Evolutionary conservation across 305 asterid species (phyloP).

Genomic region (Fraxinus velutina): DNA sequence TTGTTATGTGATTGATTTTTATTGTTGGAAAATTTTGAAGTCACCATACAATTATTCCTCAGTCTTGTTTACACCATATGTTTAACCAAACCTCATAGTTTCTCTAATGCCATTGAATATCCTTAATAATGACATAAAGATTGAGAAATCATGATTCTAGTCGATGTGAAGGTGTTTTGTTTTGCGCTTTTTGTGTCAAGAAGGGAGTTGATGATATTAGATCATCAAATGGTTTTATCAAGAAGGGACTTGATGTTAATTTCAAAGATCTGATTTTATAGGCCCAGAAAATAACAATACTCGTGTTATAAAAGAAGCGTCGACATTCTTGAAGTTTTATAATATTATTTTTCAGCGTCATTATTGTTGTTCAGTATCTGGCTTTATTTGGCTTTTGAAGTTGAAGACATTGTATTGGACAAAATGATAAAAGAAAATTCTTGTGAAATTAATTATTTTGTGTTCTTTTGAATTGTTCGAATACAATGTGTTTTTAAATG

Average conservation of each 20-base stretch:
- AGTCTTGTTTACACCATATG: not conserved
- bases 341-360: not conserved
- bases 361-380: not conserved
- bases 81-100: not conserved
- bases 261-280: not conserved
- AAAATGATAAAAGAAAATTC: not conserved
- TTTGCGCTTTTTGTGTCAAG: not conserved
- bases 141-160: not conserved
- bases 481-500: constrained; percentile 15
- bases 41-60: not conserved
- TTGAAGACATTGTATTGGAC: not conserved
- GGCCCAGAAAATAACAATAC: not conserved
- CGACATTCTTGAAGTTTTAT: not conserved
- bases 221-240: not conserved
- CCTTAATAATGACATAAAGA: not conserved
- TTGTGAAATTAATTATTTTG: not conserved
- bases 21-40: constrained; percentile 1
- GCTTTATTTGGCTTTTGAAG: not conserved
- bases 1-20: not conserved
- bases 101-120: not conserved
- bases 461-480: not conserved
- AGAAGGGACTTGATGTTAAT: not conserved
- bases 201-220: not conserved
- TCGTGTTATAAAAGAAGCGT: not conserved
- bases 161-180: not conserved